These are phyloP conservation scores for Xylaria bambusicola DNA, from an alignment of 495 filamentous ascomycete species.

Conservation along the genomic window DNA sequence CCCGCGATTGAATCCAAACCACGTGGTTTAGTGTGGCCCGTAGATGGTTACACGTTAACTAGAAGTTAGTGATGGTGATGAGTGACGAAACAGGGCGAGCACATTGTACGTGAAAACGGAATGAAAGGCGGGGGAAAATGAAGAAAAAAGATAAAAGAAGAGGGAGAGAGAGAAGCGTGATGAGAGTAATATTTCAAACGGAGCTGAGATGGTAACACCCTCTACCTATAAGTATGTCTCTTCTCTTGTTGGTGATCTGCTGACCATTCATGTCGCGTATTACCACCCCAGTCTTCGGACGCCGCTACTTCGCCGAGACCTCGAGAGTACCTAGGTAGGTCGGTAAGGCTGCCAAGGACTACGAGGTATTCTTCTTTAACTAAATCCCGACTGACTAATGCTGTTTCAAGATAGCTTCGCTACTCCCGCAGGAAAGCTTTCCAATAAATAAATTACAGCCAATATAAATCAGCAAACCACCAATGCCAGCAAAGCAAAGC, in stretches of 20 bases:
- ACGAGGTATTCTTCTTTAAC: too few relatives aligned
- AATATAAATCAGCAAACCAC: background rate
- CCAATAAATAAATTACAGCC: background rate
- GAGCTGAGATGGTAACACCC: background rate
- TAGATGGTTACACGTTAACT: too few relatives aligned
- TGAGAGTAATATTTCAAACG: conserved; percentile 3
- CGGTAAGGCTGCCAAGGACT: too few relatives aligned
- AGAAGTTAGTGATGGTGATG: too few relatives aligned
- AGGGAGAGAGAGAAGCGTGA: background rate
- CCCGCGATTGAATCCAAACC: too few relatives aligned
- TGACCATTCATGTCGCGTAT: background rate
- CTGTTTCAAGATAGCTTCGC: background rate
- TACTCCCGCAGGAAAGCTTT: background rate
- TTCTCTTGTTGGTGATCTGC: too few relatives aligned
- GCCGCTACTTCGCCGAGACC: conserved; percentile 3
- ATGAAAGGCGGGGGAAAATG: too few relatives aligned
- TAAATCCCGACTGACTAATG: too few relatives aligned
- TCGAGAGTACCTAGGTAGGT: background rate
- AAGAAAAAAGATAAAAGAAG: background rate
- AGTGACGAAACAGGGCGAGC: too few relatives aligned
- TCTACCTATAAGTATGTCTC: too few relatives aligned
- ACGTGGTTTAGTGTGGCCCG: too few relatives aligned
- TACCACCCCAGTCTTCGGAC: conserved; percentile 3
- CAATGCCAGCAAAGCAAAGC: conserved; percentile 1
- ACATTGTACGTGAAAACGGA: too few relatives aligned